Conservation (phyloP, 108 stramenopile species). For the Tribonema minus region DNA sequence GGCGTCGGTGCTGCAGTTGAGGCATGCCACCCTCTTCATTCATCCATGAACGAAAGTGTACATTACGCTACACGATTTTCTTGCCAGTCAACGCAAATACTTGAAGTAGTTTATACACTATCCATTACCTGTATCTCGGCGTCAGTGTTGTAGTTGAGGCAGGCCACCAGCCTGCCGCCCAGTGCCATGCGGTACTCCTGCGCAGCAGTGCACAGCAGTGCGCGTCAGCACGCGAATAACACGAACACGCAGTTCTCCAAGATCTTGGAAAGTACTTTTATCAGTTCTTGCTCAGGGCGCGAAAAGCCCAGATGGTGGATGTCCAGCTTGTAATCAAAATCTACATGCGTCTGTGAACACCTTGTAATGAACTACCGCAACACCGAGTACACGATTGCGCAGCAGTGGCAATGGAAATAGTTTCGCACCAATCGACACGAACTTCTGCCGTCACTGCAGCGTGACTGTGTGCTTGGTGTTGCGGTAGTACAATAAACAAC, state of each 20-base stretch:
- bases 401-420: neutral
- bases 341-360: no score
- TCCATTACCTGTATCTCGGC: conserved; percentile 65
- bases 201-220: neutral
- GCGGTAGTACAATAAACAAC: no score
- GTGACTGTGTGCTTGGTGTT: no score
- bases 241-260: neutral
- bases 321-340: neutral
- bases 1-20: conserved; percentile 80
- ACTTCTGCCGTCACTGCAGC: neutral
- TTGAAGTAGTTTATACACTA: no score
- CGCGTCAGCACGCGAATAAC: neutral
- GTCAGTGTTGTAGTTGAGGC: conserved; percentile 81
- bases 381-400: neutral
- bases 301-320: no score
- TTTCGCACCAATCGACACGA: neutral
- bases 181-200: conserved; percentile 87
- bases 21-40: no score
- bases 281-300: no score
- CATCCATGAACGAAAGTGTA: no score
- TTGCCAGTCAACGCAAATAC: no score
- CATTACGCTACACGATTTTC: no score
- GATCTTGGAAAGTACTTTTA: neutral
- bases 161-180: conserved; percentile 84
- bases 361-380: neutral